Base-by-base conservation (phyloP, 1,284 basidiomycete species). In the Ceraceosorus guamensis region DNA sequence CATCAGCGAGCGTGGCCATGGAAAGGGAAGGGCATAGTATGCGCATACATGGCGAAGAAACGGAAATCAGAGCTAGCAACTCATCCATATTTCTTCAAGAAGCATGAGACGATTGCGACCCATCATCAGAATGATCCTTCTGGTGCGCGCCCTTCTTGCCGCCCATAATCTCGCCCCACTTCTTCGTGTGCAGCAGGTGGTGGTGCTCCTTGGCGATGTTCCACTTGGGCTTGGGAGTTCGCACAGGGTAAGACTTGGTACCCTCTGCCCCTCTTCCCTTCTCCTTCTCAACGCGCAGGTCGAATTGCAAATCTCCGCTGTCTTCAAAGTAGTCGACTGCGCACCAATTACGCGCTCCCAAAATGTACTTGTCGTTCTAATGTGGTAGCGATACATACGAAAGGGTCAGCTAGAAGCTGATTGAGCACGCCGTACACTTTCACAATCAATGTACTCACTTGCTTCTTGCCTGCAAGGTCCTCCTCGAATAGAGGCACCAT, bases 291-390 rank as follows among this genome's bases (percentile, higher is more conserved):
- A 97, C 84, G 2, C 88, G 83, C 63, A 97, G 83, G 66, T 91
- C 87, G 63, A 91, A 96, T n/a, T 83, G 77, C 52, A 97, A 74
- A 14, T 88, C 86, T 0, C 85, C 85, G 1, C 82, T 82, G 1
- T 66, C 52, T 4, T 76, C 69, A 45, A 87, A 82, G 78, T 83
- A 87, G 34, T 82, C 79, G 5, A 88, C 83, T n/a, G 82, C 81
- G 66, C 89, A 87, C 84, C 90, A 98, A 77, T 98, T 98, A 45
- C 93, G 82, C 50, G 84, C 81, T 1, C 88, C 87, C 83, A 91
- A 91, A 56, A 92, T 86, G 70, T 81, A 84, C 70, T 86, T 52
- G 52, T 53, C 34, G 10, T 47, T 39, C 39, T 41, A 24, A 24
- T 3, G 3, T 24, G 24, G 24, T 24, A 24, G 24, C 24, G 3